phyloP scores from a whole-genome alignment of 345 rosid species.

The Eucalyptus sp. region DNA sequence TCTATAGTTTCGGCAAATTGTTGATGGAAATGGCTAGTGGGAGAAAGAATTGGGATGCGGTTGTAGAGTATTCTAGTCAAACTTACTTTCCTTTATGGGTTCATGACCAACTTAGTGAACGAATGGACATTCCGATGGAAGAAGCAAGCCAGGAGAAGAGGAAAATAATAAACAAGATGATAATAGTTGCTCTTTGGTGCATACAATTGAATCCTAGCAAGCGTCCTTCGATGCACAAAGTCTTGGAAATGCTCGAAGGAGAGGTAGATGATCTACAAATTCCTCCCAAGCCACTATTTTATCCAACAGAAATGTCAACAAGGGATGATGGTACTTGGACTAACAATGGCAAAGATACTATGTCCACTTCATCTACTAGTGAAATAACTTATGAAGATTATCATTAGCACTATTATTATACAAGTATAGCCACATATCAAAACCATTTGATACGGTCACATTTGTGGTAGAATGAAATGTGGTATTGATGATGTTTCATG shows the following conservation, averaged over 20 bases:
- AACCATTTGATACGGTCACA: accelerated
- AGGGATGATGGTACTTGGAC: not conserved
- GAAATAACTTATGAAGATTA: not conserved
- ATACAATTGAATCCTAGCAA: too few species aligned
- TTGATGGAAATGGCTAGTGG: too few species aligned
- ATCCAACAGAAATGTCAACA: not conserved
- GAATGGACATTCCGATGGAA: too few species aligned
- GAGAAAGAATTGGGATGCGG: accelerated
- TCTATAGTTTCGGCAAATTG: too few species aligned
- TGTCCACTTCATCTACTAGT: not conserved
- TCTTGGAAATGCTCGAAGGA: not conserved
- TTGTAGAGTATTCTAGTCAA: accelerated
- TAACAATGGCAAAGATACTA: not conserved
- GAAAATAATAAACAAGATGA: too few species aligned
- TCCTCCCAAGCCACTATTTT: not conserved
- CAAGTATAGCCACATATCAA: accelerated
- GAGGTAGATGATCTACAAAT: not conserved
- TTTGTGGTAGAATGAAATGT: accelerated
- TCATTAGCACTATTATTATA: too few species aligned
- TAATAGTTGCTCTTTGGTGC: too few species aligned
- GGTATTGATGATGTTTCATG: too few species aligned
- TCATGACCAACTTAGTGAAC: too few species aligned
- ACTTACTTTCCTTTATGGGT: too few species aligned
- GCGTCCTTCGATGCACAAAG: too few species aligned
- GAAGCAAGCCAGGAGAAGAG: too few species aligned